Percentiles rank a stretch among this genome's conserved stretches.
Conservation (phyloP, 257 asterid species). For the Forsythia suspensa region DNA sequence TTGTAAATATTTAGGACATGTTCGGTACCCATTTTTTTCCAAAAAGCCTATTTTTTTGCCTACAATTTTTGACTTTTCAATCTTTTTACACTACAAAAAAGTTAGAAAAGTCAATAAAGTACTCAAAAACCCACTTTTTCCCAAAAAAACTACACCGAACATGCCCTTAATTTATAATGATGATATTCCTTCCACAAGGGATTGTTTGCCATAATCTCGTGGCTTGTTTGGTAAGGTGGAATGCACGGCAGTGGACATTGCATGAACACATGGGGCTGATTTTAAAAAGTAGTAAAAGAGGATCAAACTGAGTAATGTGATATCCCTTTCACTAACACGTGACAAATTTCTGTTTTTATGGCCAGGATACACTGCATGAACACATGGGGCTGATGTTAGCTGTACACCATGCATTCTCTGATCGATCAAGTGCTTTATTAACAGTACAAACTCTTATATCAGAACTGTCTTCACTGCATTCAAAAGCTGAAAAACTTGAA, state of each 20-base stretch:
- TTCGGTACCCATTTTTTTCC: too few relatives aligned
- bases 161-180: not conserved
- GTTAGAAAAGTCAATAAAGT: too few relatives aligned
- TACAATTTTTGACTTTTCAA: too few relatives aligned
- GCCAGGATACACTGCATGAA: constrained; percentile 87
- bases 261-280: too few relatives aligned
- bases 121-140: too few relatives aligned
- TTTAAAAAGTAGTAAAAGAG: not conserved
- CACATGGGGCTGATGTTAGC: constrained; percentile 90
- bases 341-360: constrained; percentile 16
- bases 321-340: not conserved
- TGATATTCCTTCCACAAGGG: not conserved
- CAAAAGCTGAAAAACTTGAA: constrained; percentile 83
- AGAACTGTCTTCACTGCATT: constrained; percentile 77
- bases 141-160: too few relatives aligned
- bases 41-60: too few relatives aligned
- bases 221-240: not conserved
- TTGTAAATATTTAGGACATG: not conserved
- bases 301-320: not conserved
- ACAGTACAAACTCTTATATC: constrained; percentile 96
- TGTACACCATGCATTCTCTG: constrained; percentile 77
- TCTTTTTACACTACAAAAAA: too few relatives aligned
- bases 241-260: not conserved
- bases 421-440: constrained; percentile 89
- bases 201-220: not conserved